Evolutionary conservation across 2,329 filamentous ascomycete species (phyloP), one percentile per base, ranked within the genome.

Genomic region (Exophiala oligosperma): DNA sequence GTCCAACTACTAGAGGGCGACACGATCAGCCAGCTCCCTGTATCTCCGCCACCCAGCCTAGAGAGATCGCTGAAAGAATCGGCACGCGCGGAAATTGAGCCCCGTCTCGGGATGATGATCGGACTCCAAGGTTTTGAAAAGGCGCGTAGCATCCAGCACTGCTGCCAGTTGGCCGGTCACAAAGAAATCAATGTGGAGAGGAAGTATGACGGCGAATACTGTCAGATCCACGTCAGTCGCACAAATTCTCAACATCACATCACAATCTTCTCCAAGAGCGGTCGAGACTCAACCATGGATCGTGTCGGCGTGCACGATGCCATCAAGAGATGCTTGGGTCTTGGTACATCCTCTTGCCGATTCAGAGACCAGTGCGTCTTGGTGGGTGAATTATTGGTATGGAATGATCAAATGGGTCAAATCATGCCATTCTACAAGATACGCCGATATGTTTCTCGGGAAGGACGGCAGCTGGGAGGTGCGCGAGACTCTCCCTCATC

Each of bases 161-260:
- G 88, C 68, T 72, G 90, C 21, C 78, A 85, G 24, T 83, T 93
- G 77, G 77, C 81, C 2, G 79, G 77, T 3, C 78, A 79, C 0
- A 76, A 82, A 12, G 81, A 76, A 12, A 84, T 92, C 81, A 90
- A 87, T 58, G 81, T 91, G 26, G 91, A 95, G 71, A 80, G 86
- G 52, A 96, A 95, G 70, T 84, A 94, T 62, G 91, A 96, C 67
- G 91, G 89, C 12, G 91, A 96, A 71, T 96, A 94, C 64, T 95
- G 90, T 66, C 91, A 96, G 70, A 85, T 96, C 28, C 92, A 96
- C 67, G 76, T 96, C 35, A 85, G 94, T 68, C 75, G 90, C 7
- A 37, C 85, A 94, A 67, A 75, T 90, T 6, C 76, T 76, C 7
- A 17, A 54, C 14, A 47, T 69, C 57, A 17, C 17, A 17, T 17